Evolutionary conservation across 345 rosid genomes (phyloP).

Genomic region (Physaria fendleri): DNA sequence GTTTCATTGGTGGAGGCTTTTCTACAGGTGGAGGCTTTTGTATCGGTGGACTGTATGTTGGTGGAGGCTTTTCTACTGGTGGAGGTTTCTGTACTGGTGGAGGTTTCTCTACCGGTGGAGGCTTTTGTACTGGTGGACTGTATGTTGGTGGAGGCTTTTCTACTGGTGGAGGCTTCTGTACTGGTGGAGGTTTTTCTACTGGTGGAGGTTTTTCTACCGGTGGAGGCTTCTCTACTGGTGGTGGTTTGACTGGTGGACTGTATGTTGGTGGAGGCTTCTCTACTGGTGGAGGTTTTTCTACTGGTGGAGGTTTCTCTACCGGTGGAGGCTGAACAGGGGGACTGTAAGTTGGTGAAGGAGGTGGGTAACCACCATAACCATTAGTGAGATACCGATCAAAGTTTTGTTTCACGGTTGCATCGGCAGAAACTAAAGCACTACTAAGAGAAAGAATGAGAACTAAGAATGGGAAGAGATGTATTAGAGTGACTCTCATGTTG

Average conservation of each 20-base stretch:
- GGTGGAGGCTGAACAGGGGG: slow-evolving; percentile 18
- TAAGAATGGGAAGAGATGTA: slow-evolving; percentile 2
- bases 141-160: slow-evolving; percentile 11
- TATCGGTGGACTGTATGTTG: slow-evolving; percentile 13
- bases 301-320: not conserved
- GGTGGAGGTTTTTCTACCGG: not conserved
- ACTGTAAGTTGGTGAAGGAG: slow-evolving; percentile 16
- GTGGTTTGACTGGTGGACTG: not conserved
- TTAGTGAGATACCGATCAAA: not conserved
- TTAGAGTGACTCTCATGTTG: slow-evolving; percentile 23
- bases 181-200: too few relatives aligned
- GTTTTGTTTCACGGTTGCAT: slow-evolving; percentile 2
- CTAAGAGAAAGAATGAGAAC: slow-evolving; percentile 14
- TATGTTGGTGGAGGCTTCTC: not conserved
- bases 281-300: not conserved
- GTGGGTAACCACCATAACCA: slow-evolving; percentile 13
- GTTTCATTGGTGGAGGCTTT: too few relatives aligned
- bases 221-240: not conserved
- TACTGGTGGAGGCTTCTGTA: not conserved
- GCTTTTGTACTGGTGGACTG: not conserved
- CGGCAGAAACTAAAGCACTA: slow-evolving; percentile 8
- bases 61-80: too few relatives aligned
- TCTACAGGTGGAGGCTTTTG: slow-evolving; percentile 9
- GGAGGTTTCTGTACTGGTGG: slow-evolving; percentile 6
- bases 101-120: too few relatives aligned